Percentiles rank a stretch among this genome's conserved stretches.
These are phyloP conservation scores for Fusarium coffeatum DNA, from an alignment of 2,329 filamentous ascomycete species.

Conservation along the genomic window DNA sequence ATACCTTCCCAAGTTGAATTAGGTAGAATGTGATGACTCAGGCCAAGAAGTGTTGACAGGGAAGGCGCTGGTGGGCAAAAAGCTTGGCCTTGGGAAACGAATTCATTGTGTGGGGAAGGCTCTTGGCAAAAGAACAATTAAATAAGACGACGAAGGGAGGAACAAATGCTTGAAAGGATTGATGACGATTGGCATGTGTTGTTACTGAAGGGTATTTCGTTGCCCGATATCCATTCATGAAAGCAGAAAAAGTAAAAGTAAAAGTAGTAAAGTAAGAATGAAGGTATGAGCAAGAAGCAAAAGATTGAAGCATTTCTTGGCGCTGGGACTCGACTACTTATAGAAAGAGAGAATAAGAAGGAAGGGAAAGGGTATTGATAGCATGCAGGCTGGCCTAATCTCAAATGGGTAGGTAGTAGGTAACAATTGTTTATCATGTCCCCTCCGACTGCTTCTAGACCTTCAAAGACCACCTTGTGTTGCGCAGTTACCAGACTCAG, in stretches of 20 bases:
- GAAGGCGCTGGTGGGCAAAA: constrained; percentile 10
- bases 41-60: constrained; percentile 7
- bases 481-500: no score
- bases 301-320: background rate
- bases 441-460: constrained; percentile 1
- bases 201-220: background rate
- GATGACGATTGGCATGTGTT: rapidly evolving
- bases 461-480: background rate
- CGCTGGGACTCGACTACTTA: background rate
- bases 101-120: background rate
- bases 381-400: background rate
- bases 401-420: constrained; percentile 5
- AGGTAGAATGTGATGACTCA: constrained; percentile 10
- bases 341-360: background rate
- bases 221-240: background rate
- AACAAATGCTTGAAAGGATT: no score
- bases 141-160: background rate
- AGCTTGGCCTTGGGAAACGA: constrained; percentile 17
- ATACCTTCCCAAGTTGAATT: background rate
- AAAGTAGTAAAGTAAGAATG: no score
- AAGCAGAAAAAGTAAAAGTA: background rate
- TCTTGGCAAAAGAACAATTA: constrained; percentile 6
- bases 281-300: background rate
- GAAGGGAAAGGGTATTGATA: background rate
- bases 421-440: background rate